Conservation (phyloP, 441 rosid genomes). For the Eutrema salsugineum region DNA sequence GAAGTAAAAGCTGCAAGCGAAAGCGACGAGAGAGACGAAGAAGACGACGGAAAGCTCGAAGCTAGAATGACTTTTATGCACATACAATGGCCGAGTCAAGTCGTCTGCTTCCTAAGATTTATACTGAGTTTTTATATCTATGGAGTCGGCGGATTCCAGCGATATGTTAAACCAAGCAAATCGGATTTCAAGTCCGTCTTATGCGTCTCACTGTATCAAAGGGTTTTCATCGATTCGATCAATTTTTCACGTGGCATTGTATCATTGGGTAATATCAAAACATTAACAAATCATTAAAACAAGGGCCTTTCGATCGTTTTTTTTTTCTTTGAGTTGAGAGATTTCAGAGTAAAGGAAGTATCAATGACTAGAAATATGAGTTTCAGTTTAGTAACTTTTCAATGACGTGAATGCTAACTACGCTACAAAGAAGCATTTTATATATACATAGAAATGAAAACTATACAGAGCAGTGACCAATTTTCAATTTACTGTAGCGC, state of each 20-base stretch:
- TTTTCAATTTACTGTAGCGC: neutral
- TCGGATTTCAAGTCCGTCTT: neutral
- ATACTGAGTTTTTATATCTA: neutral
- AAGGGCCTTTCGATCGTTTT: too few relatives aligned
- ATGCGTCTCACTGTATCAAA: neutral
- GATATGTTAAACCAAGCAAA: neutral
- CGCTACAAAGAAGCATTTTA: slow-evolving; percentile 3
- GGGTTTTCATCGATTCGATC: neutral
- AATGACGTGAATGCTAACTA: neutral
- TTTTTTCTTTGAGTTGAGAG: too few relatives aligned
- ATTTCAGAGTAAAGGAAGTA: too few relatives aligned
- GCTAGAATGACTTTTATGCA: too few relatives aligned
- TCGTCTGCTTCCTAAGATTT: neutral
- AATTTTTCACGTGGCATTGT: neutral
- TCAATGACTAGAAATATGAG: too few relatives aligned
- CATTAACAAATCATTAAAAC: too few relatives aligned
- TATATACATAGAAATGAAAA: neutral
- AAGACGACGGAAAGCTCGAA: neutral
- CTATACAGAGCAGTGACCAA: neutral
- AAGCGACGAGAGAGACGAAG: neutral
- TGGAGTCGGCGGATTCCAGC: slow-evolving; percentile 10
- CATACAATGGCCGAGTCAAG: slow-evolving; percentile 23
- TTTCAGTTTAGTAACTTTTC: neutral
- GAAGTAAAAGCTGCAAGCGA: neutral
- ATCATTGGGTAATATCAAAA: neutral